Evolutionary conservation across 2,329 filamentous ascomycete genomes (phyloP), one percentile per base, ranked within the genome.

Genomic region (Alternaria infectoria): DNA sequence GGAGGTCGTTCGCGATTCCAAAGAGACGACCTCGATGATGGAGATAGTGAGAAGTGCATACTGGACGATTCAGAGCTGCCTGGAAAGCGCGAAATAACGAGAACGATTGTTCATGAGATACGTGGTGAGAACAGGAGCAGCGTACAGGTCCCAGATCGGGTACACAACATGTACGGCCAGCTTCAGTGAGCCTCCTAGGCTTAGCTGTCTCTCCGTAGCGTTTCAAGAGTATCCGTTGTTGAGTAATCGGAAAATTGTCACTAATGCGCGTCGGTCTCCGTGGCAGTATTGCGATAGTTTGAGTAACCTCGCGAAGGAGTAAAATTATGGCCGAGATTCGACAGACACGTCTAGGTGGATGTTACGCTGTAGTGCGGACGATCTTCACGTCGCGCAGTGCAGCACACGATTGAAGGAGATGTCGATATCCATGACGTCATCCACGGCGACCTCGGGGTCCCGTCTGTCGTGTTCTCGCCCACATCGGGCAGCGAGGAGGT

Each of bases 101-200:
- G 68, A 49, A 73, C 72, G 12, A 65, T 72, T 2, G 62, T 70
- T 49, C 68, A 71, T 60, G 65, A 72, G 55, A 62, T 74, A 15
- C 71, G 56, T 4, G 69, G 58, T 43, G 59, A 61, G 21, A 50
- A 61, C 10, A 61, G 62, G 6, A 57, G 23, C 7, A 55, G 26
- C 26, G 36, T 52, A 1, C 40, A 66, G 25, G 15, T 58, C 3
- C 60, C 57, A 6, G 51, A 61, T 8, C 57, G 44, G 26, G 51
- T 49, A 7, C 54, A 57, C 15, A 56, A 26, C 25, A 26, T 54
- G 21, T 44, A 19, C 15, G 4, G 17, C 7, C 26, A 44, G 36
- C 12, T 26, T 32, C 15, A 26, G n/a, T 54, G 3, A 5, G 12
- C 17, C 36, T 8, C 2, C 9, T 10, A 28, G 17, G 23, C n/a